Conservation (phyloP, 768 basidiomycete species). For the Suillus subaureus region DNA sequence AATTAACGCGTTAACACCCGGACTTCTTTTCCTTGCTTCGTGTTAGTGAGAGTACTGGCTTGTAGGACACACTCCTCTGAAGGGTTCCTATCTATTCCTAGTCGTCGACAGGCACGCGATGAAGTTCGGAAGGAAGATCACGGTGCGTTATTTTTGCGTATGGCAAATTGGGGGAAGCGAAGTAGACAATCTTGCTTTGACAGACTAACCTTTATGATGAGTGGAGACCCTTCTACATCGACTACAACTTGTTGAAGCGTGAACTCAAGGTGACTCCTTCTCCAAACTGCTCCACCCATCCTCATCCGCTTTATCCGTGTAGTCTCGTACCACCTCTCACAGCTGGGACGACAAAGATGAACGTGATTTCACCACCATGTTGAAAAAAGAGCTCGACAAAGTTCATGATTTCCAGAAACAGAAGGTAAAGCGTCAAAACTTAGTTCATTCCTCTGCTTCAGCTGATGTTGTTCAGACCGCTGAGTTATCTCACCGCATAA, state of each 20-base stretch:
- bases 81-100: background rate
- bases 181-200: background rate
- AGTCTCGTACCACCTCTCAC: constrained; percentile 54
- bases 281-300: background rate
- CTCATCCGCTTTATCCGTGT: background rate
- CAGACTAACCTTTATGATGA: constrained; percentile 86
- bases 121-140: constrained; percentile 85
- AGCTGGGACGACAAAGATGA: constrained; percentile 83
- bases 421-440: constrained; percentile 58
- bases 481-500: constrained; percentile 81
- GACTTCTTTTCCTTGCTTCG: background rate
- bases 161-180: background rate
- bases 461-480: constrained; percentile 52
- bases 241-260: constrained; percentile 88
- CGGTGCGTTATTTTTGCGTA: constrained; percentile 39
- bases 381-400: constrained; percentile 90
- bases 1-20: constrained; percentile 1
- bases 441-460: constrained; percentile 7
- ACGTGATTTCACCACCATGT: constrained; percentile 72
- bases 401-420: constrained; percentile 90
- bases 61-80: background rate
- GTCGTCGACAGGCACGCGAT: constrained; percentile 35
- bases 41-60: background rate
- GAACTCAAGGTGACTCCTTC: constrained; percentile 71
- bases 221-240: constrained; percentile 89